Conservation (phyloP, 768 basidiomycete species). For the Sarcomyxa edulis region DNA sequence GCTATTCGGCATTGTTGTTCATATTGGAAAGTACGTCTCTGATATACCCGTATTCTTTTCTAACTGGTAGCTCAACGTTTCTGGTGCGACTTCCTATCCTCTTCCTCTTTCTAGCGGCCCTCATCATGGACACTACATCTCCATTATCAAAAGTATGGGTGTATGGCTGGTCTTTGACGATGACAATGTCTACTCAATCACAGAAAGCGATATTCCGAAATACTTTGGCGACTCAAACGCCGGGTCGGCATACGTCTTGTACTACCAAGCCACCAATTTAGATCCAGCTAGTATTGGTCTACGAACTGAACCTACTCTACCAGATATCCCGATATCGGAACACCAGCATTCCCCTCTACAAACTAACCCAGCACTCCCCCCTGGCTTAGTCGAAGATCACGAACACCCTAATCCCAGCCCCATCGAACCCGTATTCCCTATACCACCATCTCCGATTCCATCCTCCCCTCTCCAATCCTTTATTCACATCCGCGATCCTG, state of each 20-base stretch:
- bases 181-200: constrained; percentile 83
- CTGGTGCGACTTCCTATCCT: constrained; percentile 10
- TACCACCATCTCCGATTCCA: constrained; percentile 17
- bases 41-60: constrained; percentile 5
- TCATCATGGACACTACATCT: constrained; percentile 98
- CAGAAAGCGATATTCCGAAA: constrained; percentile 84
- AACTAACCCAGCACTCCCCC: constrained; percentile 20
- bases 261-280: constrained; percentile 92
- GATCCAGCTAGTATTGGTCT: constrained; percentile 71
- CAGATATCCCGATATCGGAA: constrained; percentile 11
- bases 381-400: constrained; percentile 21
- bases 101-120: constrained; percentile 61
- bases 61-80: too few species aligned
- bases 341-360: constrained; percentile 15
- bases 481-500: too few species aligned
- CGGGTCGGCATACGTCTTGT: constrained; percentile 93
- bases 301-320: constrained; percentile 19
- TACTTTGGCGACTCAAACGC: constrained; percentile 91
- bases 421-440: constrained; percentile 16
- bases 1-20: constrained; percentile 96
- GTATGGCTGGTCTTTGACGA: constrained; percentile 95
- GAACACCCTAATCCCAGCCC: constrained; percentile 19
- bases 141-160: constrained; percentile 83
- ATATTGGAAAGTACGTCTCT: constrained; percentile 87
- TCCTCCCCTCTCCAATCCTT: too few species aligned